phyloP scores from a whole-genome alignment of 306 rosid species.

The Ziziphus jujuba region DNA sequence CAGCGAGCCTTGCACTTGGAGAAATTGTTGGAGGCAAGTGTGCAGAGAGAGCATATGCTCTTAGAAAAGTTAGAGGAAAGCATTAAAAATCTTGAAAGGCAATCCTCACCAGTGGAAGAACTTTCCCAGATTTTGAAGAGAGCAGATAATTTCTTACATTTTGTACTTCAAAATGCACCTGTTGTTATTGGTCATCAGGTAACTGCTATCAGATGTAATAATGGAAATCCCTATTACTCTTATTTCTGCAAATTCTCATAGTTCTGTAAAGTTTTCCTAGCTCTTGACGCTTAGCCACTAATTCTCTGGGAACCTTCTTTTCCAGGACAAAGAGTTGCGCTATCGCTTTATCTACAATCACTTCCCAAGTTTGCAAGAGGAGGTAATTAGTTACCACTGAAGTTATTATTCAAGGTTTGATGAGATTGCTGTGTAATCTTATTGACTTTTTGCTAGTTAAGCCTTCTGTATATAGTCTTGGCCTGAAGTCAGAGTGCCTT shows the following conservation, averaged over 20 bases:
- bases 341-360: conserved; percentile 98
- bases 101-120: conserved; percentile 88
- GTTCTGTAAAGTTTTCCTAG: not conserved
- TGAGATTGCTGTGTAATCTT: conserved; percentile 16
- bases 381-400: conserved; percentile 59
- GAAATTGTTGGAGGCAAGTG: conserved; percentile 68
- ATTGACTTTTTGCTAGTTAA: not conserved
- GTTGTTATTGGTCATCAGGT: conserved; percentile 99
- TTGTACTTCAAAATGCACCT: conserved; percentile 97
- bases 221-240: too few species aligned
- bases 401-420: conserved; percentile 39
- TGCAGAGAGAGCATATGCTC: conserved; percentile 68
- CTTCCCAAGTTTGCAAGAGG: conserved; percentile 91
- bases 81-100: conserved; percentile 64
- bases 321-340: conserved; percentile 89
- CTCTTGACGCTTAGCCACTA: not conserved
- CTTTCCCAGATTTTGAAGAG: conserved; percentile 79
- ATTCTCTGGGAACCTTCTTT: conserved; percentile 18
- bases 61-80: conserved; percentile 70
- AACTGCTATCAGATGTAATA: not conserved
- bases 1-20: conserved; percentile 63
- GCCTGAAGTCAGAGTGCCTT: conserved; percentile 4
- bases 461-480: not conserved
- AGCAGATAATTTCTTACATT: conserved; percentile 88
- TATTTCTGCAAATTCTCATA: not conserved